Base-by-base conservation (phyloP, 805 yeast species). In the Candida easanensis region DNA sequence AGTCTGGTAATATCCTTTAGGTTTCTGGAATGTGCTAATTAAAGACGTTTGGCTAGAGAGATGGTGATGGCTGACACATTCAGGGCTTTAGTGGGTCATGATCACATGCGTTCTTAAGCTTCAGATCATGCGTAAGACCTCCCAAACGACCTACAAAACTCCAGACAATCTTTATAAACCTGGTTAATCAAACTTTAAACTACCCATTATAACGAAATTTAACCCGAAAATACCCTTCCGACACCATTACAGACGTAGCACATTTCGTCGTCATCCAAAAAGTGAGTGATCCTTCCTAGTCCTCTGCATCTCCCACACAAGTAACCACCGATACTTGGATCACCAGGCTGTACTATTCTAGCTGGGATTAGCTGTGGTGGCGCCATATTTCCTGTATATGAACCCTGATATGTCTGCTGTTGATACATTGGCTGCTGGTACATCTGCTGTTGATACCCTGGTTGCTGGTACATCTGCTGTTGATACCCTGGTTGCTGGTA, bases 251-350 rank as follows among this genome's bases (percentile, higher is more conserved):
- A 48, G 13, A 44, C 48, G 10, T 33, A 28, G 16, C 51, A 48
- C 1, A 40, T 14, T 15, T 48, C 49, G 11, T 44, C 45, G 11
- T 44, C 45, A 31, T 49, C 33, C 49, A 20, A 44, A 27, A 4
- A 41, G 20, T 37, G 42, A 18, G 42, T 15, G 22, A 49, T 38
- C 10, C 38, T 30, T 2, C 54, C 58, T 2, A 41, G 26, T 2
- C 60, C 58, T 11, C 57, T 38, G 18, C 60, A 88, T 39, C 78
- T 66, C 0, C 87, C 88, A 64, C 96, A 88, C 3, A 82, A 51
- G 0, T 70, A 60, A 1, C 96, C 95, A 1, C 96, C 95, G 49
- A 76, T 59, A 25, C 80, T 54, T 1, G 93, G 91, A 54, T 87
- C 95, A 2, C 95, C 95, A 0, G 95, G 93, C 17, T 56, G 58